Conservation (phyloP, 2,329 filamentous ascomycete species). For the Huntiella abstrusa region DNA sequence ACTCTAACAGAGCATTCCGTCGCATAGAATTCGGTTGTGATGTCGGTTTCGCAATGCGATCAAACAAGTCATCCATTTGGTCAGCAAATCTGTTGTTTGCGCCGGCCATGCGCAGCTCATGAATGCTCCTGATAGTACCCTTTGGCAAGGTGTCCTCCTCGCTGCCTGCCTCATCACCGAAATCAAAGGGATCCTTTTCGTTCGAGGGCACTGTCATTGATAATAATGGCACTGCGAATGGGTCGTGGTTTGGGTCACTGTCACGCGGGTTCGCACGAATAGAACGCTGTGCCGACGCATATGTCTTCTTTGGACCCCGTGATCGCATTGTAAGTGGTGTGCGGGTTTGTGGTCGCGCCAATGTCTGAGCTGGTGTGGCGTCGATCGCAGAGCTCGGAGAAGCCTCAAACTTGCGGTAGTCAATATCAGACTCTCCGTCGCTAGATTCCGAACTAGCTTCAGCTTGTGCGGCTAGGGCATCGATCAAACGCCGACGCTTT, state of each 20-base stretch:
- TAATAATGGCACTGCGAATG: slow-evolving; percentile 8
- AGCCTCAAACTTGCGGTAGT: background rate
- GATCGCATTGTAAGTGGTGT: slow-evolving; percentile 6
- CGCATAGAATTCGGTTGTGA: slow-evolving; percentile 30
- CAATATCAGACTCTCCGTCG: slow-evolving; percentile 1
- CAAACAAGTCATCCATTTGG: slow-evolving; percentile 44
- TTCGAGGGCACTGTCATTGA: slow-evolving; percentile 1
- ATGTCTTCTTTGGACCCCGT: slow-evolving; percentile 21
- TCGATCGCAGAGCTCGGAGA: background rate
- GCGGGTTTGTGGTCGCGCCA: background rate
- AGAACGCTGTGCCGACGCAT: slow-evolving; percentile 18
- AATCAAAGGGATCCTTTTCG: slow-evolving; percentile 11
- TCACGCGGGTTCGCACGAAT: slow-evolving; percentile 9
- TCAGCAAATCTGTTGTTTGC: slow-evolving; percentile 48
- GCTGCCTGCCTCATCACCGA: slow-evolving; percentile 16
- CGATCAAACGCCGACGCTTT: slow-evolving; percentile 21
- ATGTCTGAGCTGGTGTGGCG: background rate
- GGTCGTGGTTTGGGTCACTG: slow-evolving; percentile 10
- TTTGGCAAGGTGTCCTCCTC: slow-evolving; percentile 24
- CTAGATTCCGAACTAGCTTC: slow-evolving; percentile 17
- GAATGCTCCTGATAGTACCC: slow-evolving; percentile 40
- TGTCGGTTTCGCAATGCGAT: slow-evolving; percentile 35
- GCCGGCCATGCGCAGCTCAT: slow-evolving; percentile 46
- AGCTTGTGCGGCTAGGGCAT: slow-evolving; percentile 23
- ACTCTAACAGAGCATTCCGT: slow-evolving; percentile 38